phyloP scores from a whole-genome alignment of 352 stramenopile species.

The Globisporangium paddicum region DNA sequence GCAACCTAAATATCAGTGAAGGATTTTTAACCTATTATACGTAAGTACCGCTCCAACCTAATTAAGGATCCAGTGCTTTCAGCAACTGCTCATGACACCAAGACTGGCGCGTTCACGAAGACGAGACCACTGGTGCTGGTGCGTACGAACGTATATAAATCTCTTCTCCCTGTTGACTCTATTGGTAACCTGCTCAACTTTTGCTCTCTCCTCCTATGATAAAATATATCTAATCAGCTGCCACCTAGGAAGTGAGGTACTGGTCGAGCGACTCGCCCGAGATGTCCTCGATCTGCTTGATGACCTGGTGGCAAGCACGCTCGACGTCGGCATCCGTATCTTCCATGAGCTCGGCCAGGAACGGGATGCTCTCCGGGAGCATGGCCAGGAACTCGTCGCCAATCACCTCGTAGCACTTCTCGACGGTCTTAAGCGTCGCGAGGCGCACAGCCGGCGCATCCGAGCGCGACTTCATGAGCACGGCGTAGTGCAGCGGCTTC shows the following conservation, averaged over 20 bases:
- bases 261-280: conserved; percentile 87
- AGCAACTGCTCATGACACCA: too few relatives aligned
- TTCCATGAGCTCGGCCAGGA: conserved; percentile 86
- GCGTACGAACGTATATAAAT: neutral
- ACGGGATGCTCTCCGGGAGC: conserved; percentile 87
- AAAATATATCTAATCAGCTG: neutral
- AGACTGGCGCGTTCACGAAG: too few relatives aligned
- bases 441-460: conserved; percentile 59
- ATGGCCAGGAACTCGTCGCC: conserved; percentile 88
- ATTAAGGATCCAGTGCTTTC: too few relatives aligned
- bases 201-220: neutral
- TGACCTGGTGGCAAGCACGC: conserved; percentile 80
- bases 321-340: conserved; percentile 83
- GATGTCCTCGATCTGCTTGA: conserved; percentile 89
- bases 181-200: conserved; percentile 1
- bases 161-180: neutral
- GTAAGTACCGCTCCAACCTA: too few relatives aligned
- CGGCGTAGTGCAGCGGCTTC: conserved; percentile 86
- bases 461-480: conserved; percentile 86
- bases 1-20: too few relatives aligned
- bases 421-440: conserved; percentile 70
- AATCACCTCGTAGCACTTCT: conserved; percentile 85
- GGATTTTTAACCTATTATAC: too few relatives aligned
- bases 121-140: neutral
- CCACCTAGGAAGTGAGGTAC: conserved; percentile 73